phyloP scores from a whole-genome alignment of 2,329 filamentous ascomycete species.

The Geosmithia putterillii region DNA sequence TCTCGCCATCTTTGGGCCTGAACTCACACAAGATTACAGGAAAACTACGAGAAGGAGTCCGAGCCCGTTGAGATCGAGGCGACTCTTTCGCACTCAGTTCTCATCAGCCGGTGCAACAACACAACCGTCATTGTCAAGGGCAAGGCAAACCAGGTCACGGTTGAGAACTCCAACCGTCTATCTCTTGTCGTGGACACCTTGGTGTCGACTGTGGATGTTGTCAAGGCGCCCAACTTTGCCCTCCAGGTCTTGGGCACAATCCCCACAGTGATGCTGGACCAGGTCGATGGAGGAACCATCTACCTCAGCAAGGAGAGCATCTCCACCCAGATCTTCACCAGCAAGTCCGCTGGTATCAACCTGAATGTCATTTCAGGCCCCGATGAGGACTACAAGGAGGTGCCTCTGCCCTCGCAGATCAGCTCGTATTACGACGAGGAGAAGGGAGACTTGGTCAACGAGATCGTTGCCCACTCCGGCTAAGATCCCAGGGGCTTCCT shows the following conservation, averaged over 20 bases:
- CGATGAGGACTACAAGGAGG: constrained; percentile 76
- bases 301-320: constrained; percentile 76
- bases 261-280: constrained; percentile 82
- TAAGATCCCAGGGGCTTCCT: constrained; percentile 22
- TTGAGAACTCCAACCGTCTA: constrained; percentile 78
- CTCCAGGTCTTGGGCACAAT: constrained; percentile 80
- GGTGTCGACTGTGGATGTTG: constrained; percentile 83
- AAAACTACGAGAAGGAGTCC: constrained; percentile 75
- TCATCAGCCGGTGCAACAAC: constrained; percentile 87
- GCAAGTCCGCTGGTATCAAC: constrained; percentile 80
- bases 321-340: constrained; percentile 72
- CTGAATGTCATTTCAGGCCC: constrained; percentile 63
- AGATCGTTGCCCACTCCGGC: constrained; percentile 92
- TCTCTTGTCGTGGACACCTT: constrained; percentile 83
- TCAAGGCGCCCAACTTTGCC: constrained; percentile 90
- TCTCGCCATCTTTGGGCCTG: not conserved
- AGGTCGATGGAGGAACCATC: constrained; percentile 79
- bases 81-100: constrained; percentile 72
- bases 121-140: constrained; percentile 79
- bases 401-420: constrained; percentile 81
- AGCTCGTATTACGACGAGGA: constrained; percentile 58
- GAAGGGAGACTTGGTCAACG: constrained; percentile 68
- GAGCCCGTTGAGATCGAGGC: constrained; percentile 72
- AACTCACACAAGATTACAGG: constrained; percentile 29
- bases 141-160: constrained; percentile 93